Percentiles rank a stretch among this genome's conserved stretches.
phyloP scores from a whole-genome alignment of 2,329 filamentous ascomycete genomes.

The Leptographium flavum region DNA sequence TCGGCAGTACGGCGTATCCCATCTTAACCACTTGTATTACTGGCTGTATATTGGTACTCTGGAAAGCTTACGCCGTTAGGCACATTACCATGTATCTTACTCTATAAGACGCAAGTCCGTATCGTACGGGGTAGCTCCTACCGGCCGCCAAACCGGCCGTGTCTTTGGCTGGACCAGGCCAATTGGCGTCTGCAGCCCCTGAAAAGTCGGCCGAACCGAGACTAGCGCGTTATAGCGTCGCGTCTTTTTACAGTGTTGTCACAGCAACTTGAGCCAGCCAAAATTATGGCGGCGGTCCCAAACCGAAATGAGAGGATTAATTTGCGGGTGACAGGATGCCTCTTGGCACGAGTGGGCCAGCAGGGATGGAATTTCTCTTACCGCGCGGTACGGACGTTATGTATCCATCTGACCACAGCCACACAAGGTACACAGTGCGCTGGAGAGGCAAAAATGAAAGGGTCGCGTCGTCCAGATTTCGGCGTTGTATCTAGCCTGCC shows the following conservation, averaged over 20 bases:
- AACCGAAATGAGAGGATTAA: neutral
- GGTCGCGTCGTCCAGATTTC: neutral
- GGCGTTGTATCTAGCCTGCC: neutral
- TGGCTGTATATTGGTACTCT: too few relatives aligned
- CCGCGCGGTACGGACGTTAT: too few relatives aligned
- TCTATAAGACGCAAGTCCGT: too few relatives aligned
- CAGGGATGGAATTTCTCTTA: neutral
- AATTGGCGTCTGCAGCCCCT: neutral
- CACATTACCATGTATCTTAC: too few relatives aligned
- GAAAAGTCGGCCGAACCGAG: neutral
- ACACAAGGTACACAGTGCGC: neutral
- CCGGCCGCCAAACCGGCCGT: too few relatives aligned
- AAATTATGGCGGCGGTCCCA: neutral
- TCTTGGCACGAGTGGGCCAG: neutral
- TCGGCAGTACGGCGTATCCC: too few relatives aligned
- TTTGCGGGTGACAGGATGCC: neutral
- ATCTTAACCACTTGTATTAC: too few relatives aligned
- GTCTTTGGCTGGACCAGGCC: too few relatives aligned
- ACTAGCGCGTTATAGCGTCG: neutral
- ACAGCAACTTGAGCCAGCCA: neutral
- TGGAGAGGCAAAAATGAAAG: neutral
- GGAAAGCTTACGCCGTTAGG: too few relatives aligned
- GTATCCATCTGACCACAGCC: too few relatives aligned
- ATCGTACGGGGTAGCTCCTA: too few relatives aligned
- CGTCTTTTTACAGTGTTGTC: neutral